Evolutionary conservation across 306 rosid species (phyloP), one percentile per base, ranked within the genome.

Genomic region (Coriaria nepalensis): DNA sequence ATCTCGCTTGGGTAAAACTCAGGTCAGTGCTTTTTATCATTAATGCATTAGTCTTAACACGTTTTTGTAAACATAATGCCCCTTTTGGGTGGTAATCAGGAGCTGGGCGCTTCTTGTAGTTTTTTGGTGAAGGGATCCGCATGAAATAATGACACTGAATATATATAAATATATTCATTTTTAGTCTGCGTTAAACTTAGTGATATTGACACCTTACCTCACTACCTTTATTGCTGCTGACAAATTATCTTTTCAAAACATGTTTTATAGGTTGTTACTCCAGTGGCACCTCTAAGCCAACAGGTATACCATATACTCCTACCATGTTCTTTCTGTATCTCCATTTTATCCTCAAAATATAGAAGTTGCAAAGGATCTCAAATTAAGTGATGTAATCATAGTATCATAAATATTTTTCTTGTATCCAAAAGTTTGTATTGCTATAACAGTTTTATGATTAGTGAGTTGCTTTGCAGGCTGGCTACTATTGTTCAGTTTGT

Each of bases 201-300:
- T 20, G 29, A 20, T 20, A 20, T 20, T 20, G 29, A 20, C 29
- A 20, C 29, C 29, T 20, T 20, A 20, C 29, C 29, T 20, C 29
- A 20, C 29, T 3, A 20, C 29, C 29, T 20, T 20, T 43, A 43
- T 10, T 20, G 29, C 49, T 45, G 14, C 12, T 29, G 32, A 4
- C 32, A 8, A 40, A 41, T 43, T 39, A 35, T 37, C 35, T 9
- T 45, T 33, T 5, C 12, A 33, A 32, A 45, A 7, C 45, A 43
- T 29, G 4, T 64, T 66, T 68, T 69, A 63, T 87, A 92, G 98
- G 96, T 92, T 71, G 96, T 92, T 60, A 92, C 98, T 0, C 98
- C 98, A 4, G 85, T 92, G 57, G 96, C 98, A 36, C 98, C 98
- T 52, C 70, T 92, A 52, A 92, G 96, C 52, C 98, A 92, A 69